These are phyloP conservation scores for Thyridium curvatum DNA, from an alignment of 2,329 filamentous ascomycete genomes.

Conservation along the genomic window DNA sequence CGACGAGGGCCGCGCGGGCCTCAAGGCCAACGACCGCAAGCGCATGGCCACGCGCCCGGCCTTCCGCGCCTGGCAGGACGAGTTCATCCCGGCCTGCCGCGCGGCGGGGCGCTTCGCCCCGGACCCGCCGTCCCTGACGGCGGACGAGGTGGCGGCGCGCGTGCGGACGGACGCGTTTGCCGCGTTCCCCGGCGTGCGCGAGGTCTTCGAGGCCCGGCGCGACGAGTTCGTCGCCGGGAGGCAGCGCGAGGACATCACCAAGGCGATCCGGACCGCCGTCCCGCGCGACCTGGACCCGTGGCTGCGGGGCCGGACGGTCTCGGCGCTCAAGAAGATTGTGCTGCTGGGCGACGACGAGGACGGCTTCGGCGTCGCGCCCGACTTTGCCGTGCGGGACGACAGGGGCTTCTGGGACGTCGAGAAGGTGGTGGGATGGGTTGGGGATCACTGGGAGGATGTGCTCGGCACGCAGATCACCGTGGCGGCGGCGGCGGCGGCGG, in stretches of 20 bases:
- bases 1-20: conserved; percentile 23
- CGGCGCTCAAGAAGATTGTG: conserved; percentile 43
- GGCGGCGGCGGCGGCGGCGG: not conserved
- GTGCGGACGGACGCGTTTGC: conserved; percentile 48
- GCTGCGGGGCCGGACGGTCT: conserved; percentile 27
- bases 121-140: conserved; percentile 11
- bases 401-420: conserved; percentile 38
- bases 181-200: conserved; percentile 35
- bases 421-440: conserved; percentile 34
- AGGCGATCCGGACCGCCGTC: conserved; percentile 15
- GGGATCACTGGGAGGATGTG: conserved; percentile 27
- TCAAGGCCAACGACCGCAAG: conserved; percentile 50
- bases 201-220: conserved; percentile 37
- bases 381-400: conserved; percentile 18
- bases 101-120: conserved; percentile 26
- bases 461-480: not conserved
- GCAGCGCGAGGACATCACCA: conserved; percentile 31
- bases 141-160: conserved; percentile 27
- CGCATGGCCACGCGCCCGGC: conserved; percentile 48
- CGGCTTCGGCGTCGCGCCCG: conserved; percentile 24
- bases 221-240: conserved; percentile 31
- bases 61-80: conserved; percentile 55
- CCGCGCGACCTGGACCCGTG: conserved; percentile 14
- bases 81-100: conserved; percentile 52
- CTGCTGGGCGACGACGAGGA: conserved; percentile 33